phyloP scores from a whole-genome alignment of 1,139 yeast species.

The Eremothecium coryli region DNA sequence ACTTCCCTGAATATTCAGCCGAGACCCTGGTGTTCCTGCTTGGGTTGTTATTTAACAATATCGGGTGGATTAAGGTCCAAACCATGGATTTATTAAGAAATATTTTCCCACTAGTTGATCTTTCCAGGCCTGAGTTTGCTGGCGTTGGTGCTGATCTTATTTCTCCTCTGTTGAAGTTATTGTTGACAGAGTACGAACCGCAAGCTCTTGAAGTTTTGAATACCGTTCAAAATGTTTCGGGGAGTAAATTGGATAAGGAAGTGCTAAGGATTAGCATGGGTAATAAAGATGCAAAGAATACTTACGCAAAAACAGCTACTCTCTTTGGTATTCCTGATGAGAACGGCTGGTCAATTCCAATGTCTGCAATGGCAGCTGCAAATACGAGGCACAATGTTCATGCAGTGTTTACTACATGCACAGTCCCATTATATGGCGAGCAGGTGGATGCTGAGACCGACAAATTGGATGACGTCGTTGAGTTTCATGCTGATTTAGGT shows the following conservation, averaged over 20 bases:
- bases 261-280: slow-evolving; percentile 89
- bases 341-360: slow-evolving; percentile 96
- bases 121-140: slow-evolving; percentile 67
- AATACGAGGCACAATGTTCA: slow-evolving; percentile 88
- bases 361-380: slow-evolving; percentile 86
- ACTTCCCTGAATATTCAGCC: slow-evolving; percentile 70
- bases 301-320: slow-evolving; percentile 78
- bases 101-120: slow-evolving; percentile 67
- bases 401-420: slow-evolving; percentile 84
- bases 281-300: slow-evolving; percentile 64
- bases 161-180: slow-evolving; percentile 73
- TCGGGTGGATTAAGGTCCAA: slow-evolving; percentile 71
- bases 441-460: slow-evolving; percentile 30
- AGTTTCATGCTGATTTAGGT: slow-evolving; percentile 50
- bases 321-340: slow-evolving; percentile 93
- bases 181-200: slow-evolving; percentile 81
- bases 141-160: slow-evolving; percentile 94
- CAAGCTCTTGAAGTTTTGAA: slow-evolving; percentile 85
- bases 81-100: slow-evolving; percentile 67
- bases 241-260: slow-evolving; percentile 83
- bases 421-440: slow-evolving; percentile 24
- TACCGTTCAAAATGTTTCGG: slow-evolving; percentile 76
- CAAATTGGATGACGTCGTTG: slow-evolving; percentile 54
- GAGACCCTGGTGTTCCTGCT: slow-evolving; percentile 64
- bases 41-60: slow-evolving; percentile 69